Evolutionary conservation across 768 basidiomycete genomes (phyloP).

Genomic region (Russula foetens): DNA sequence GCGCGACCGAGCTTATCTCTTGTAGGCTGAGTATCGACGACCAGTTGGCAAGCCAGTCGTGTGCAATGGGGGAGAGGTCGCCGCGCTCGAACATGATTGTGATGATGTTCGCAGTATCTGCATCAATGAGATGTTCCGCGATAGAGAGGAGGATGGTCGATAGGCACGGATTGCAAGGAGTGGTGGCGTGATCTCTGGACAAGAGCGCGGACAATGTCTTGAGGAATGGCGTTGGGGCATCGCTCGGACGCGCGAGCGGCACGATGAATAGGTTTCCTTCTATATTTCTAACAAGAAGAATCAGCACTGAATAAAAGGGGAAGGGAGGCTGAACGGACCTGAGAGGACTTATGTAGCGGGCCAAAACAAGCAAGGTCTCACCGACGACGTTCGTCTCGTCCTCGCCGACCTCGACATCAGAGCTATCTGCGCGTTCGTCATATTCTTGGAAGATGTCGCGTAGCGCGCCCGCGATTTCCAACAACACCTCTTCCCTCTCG

Average conservation of each 20-base stretch:
- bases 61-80: conserved; percentile 61
- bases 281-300: conserved; percentile 30
- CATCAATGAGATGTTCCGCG: conserved; percentile 61
- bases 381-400: conserved; percentile 63
- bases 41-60: conserved; percentile 69
- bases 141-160: conserved; percentile 57
- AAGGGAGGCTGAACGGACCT: conserved; percentile 38
- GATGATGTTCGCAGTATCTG: conserved; percentile 56
- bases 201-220: conserved; percentile 55
- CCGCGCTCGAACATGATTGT: conserved; percentile 57
- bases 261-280: conserved; percentile 41
- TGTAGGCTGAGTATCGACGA: conserved; percentile 43
- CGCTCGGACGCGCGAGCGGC: conserved; percentile 45
- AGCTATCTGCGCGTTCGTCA: conserved; percentile 42
- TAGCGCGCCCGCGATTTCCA: conserved; percentile 60
- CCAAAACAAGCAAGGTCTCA: conserved; percentile 49
- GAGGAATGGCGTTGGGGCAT: conserved; percentile 53
- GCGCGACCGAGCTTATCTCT: conserved; percentile 23
- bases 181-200: conserved; percentile 46
- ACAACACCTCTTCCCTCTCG: conserved; percentile 38
- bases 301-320: neutral
- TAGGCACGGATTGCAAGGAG: conserved; percentile 50
- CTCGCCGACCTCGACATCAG: conserved; percentile 51
- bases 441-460: conserved; percentile 70
- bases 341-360: conserved; percentile 46